Evolutionary conservation across 2,329 filamentous ascomycete genomes (phyloP).

Genomic region (Dothistroma pini): DNA sequence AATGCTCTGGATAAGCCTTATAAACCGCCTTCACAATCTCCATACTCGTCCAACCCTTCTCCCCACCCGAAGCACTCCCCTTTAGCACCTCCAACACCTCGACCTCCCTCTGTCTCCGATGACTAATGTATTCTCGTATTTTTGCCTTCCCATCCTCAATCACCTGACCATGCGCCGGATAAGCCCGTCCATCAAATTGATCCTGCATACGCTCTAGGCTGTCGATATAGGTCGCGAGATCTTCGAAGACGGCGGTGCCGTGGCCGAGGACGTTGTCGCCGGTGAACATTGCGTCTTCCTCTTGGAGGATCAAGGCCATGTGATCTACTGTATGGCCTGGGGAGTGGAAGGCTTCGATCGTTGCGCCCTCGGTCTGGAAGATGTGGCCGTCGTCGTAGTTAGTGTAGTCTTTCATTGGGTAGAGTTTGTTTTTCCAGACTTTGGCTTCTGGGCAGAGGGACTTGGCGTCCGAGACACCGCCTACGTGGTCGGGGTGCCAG

Average conservation of each 20-base stretch:
- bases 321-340: conserved; percentile 82
- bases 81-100: conserved; percentile 66
- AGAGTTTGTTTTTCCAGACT: conserved; percentile 23
- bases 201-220: conserved; percentile 67
- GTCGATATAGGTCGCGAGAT: conserved; percentile 64
- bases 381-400: conserved; percentile 56
- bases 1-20: conserved; percentile 66
- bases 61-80: conserved; percentile 25
- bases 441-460: conserved; percentile 15
- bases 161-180: conserved; percentile 83
- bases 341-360: conserved; percentile 62
- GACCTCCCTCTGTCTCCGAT: conserved; percentile 73
- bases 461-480: conserved; percentile 55
- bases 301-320: conserved; percentile 66
- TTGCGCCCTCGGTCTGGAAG: conserved; percentile 59
- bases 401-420: conserved; percentile 37
- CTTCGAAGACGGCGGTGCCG: conserved; percentile 75
- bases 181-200: conserved; percentile 65
- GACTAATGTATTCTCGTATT: conserved; percentile 77
- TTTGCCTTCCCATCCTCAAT: conserved; percentile 68
- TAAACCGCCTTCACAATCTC: conserved; percentile 90
- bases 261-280: conserved; percentile 87
- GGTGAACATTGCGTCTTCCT: conserved; percentile 80
- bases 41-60: conserved; percentile 62
- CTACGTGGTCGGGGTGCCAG: conserved; percentile 85